A percentile compares a stretch with the other conserved stretches of the same genome.
Evolutionary conservation across 2,329 filamentous ascomycete genomes (phyloP).

Genomic region (Xylaria sp.): DNA sequence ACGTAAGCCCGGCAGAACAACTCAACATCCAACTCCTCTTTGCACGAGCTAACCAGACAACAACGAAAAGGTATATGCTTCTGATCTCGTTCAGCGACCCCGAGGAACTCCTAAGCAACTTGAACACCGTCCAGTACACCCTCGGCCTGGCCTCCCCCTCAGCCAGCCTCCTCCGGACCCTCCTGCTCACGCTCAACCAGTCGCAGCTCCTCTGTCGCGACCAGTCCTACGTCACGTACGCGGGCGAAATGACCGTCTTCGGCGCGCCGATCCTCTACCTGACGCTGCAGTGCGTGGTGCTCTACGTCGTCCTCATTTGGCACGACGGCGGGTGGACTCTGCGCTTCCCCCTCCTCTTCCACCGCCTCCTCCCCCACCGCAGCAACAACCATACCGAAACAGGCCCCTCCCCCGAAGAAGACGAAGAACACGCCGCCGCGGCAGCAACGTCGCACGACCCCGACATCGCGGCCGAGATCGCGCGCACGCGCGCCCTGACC

Average conservation of each 20-base stretch:
- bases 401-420: conserved; percentile 21
- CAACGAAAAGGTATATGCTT: no score
- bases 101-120: conserved; percentile 37
- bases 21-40: no score
- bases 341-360: conserved; percentile 44
- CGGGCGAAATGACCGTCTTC: conserved; percentile 70
- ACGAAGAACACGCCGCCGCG: conserved; percentile 41
- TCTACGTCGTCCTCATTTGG: conserved; percentile 75
- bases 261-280: conserved; percentile 84
- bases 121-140: conserved; percentile 72
- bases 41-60: no score
- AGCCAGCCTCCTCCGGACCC: conserved; percentile 70
- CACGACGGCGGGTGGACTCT: conserved; percentile 70
- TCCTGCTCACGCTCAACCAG: conserved; percentile 77
- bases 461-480: no score
- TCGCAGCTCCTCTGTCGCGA: conserved; percentile 77
- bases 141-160: conserved; percentile 72
- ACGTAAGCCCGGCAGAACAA: conserved; percentile 44
- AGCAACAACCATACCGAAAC: conserved; percentile 1
- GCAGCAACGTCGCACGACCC: conserved; percentile 43
- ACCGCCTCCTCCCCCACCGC: conserved; percentile 23
- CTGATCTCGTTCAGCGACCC: no score
- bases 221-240: conserved; percentile 62
- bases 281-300: conserved; percentile 67
- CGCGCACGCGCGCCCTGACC: conserved; percentile 15